Evolutionary conservation across 2,329 filamentous ascomycete genomes (phyloP).

Genomic region (Rutstroemia sydowiana): DNA sequence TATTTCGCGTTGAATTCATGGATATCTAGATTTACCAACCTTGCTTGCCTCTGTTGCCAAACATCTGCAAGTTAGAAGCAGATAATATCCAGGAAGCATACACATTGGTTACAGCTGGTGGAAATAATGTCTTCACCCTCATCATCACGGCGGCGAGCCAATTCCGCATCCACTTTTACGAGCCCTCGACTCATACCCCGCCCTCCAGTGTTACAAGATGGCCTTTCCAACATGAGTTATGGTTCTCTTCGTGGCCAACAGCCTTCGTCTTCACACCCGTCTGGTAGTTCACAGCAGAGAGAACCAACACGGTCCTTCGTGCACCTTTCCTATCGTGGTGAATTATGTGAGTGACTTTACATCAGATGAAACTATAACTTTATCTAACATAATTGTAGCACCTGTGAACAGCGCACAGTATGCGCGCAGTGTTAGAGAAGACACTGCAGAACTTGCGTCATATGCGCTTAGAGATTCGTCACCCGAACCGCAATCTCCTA

Average conservation of each 20-base stretch:
- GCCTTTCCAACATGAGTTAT: slow-evolving; percentile 15
- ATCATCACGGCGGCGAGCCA: slow-evolving; percentile 19
- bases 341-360: slow-evolving; percentile 39
- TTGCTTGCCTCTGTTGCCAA: neutral
- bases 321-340: slow-evolving; percentile 55
- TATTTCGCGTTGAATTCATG: neutral
- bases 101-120: neutral
- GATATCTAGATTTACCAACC: neutral
- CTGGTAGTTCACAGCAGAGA: slow-evolving; percentile 36
- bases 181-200: slow-evolving; percentile 25
- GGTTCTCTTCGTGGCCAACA: slow-evolving; percentile 20
- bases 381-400: slow-evolving; percentile 30
- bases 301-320: slow-evolving; percentile 68
- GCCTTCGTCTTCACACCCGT: slow-evolving; percentile 13
- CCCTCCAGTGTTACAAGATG: slow-evolving; percentile 16
- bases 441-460: slow-evolving; percentile 79
- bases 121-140: slow-evolving; percentile 23
- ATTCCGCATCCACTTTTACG: slow-evolving; percentile 18
- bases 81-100: neutral
- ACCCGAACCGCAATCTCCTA: slow-evolving; percentile 26
- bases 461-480: slow-evolving; percentile 64
- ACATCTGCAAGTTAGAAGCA: slow-evolving; percentile 3
- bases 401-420: slow-evolving; percentile 64
- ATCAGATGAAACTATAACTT: neutral
- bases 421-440: slow-evolving; percentile 72